Base-by-base conservation (phyloP, 805 yeast species). In the Metschnikowia peoriensis region DNA sequence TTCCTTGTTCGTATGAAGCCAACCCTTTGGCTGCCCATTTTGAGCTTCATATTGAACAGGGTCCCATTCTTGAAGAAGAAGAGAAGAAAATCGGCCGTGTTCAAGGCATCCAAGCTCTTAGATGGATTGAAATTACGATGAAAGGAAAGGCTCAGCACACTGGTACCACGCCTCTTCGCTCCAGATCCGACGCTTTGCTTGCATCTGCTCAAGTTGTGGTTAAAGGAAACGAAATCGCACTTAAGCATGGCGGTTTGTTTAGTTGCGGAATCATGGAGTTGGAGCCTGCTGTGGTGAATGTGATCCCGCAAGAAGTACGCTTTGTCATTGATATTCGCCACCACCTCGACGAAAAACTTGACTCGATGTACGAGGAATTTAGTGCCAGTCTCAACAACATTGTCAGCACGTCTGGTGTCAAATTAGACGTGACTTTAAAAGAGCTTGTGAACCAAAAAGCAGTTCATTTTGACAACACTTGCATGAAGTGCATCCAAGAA, bases 1-100 rank as follows among this genome's bases (percentile, higher is more conserved):
- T 69, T 7, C 74, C 75, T 1, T 83, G 85, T 17, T 69, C 76
- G 11, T 75, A 80, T 62, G 60, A 72, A 55, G 69, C 64, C 22
- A 81, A 79, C 56, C 87, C 86, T 16, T 68, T 86, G 22, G 81
- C 82, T 17, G 85, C 87, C 9, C 90, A 86, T 66, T 85, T 86
- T 64, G 92, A 86, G 65, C 71, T 86, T 50, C 92, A 86, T 62
- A 86, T 86, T 54, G 91, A 86, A 62, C 92, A 86, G 66, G 92
- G 92, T 6, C 91, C 91, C 11, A 75, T 84, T 39, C 72, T 86
- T 46, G 89, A 86, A 62, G 75, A 76, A 27, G 76, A 75, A 34
- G 61, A 75, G 5, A 80, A 80, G 60, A 76, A 77, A 52, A 80
- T 86, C 51, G 92, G 92, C 35, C 71, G 85, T 44, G 90, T 86